Conservation (phyloP, 2,329 filamentous ascomycete species). For the Plenodomus tracheiphilus region DNA sequence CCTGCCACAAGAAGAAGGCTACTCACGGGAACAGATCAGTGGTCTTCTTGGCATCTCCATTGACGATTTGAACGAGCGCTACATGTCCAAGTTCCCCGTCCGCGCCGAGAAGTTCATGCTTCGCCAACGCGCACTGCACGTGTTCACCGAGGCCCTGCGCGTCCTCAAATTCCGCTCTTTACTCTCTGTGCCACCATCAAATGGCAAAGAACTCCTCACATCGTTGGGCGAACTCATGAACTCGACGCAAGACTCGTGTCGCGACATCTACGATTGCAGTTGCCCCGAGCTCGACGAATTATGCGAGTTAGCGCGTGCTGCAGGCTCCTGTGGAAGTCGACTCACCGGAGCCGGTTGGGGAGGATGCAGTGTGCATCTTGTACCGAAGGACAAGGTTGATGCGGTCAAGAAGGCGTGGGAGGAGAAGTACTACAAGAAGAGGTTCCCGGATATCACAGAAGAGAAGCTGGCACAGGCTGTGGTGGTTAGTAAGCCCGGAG, state of each 20-base stretch:
- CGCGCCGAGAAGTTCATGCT: slow-evolving; percentile 86
- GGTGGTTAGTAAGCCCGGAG: slow-evolving; percentile 84
- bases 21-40: slow-evolving; percentile 85
- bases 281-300: slow-evolving; percentile 91
- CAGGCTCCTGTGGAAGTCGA: slow-evolving; percentile 81
- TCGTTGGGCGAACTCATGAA: slow-evolving; percentile 84
- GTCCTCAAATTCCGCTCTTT: slow-evolving; percentile 82
- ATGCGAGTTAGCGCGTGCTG: slow-evolving; percentile 74
- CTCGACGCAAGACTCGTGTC: slow-evolving; percentile 83
- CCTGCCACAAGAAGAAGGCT: slow-evolving; percentile 79
- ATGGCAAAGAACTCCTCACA: slow-evolving; percentile 67
- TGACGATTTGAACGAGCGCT: slow-evolving; percentile 72
- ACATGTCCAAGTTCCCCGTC: slow-evolving; percentile 86
- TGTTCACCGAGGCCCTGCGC: slow-evolving; percentile 84
- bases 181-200: slow-evolving; percentile 55
- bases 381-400: slow-evolving; percentile 80
- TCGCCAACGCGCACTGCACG: slow-evolving; percentile 84
- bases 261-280: slow-evolving; percentile 87
- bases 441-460: slow-evolving; percentile 66
- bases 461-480: slow-evolving; percentile 80
- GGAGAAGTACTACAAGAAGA: slow-evolving; percentile 78
- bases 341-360: slow-evolving; percentile 96
- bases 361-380: slow-evolving; percentile 91
- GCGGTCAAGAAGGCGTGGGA: slow-evolving; percentile 77
- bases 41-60: slow-evolving; percentile 69